A percentile compares a stretch with the other conserved stretches of the same genome.
Evolutionary conservation across 2,329 filamentous ascomycete genomes (phyloP).

Genomic region (Ascochyta rabiei): DNA sequence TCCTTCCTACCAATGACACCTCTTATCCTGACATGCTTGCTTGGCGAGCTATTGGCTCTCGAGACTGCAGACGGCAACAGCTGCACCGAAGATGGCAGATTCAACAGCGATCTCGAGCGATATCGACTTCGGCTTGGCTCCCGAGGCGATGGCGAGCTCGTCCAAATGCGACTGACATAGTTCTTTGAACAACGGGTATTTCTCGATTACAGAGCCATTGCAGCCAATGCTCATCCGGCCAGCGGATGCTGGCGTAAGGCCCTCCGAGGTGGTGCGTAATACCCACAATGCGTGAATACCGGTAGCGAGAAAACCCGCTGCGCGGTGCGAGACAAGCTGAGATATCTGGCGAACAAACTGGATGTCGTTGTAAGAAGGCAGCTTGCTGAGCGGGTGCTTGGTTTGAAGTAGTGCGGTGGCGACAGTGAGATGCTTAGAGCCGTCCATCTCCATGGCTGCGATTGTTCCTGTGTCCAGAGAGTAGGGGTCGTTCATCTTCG

Average conservation of each 20-base stretch:
- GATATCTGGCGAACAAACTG: constrained; percentile 61
- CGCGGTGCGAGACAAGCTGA: constrained; percentile 62
- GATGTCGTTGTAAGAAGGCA: constrained; percentile 57
- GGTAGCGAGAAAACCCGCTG: constrained; percentile 66
- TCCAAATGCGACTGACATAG: constrained; percentile 69
- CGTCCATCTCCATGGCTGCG: constrained; percentile 61
- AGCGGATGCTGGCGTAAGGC: constrained; percentile 41
- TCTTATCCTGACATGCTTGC: neutral
- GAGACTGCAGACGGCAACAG: constrained; percentile 63
- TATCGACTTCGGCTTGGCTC: constrained; percentile 54
- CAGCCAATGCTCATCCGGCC: constrained; percentile 66
- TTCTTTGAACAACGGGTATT: constrained; percentile 71
- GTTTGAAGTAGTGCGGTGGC: constrained; percentile 57
- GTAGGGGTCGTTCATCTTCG: constrained; percentile 62
- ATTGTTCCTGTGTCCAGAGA: constrained; percentile 65
- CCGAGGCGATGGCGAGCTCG: constrained; percentile 55
- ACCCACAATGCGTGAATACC: constrained; percentile 68
- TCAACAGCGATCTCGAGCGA: constrained; percentile 73
- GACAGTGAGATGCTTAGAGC: constrained; percentile 46
- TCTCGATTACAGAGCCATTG: constrained; percentile 80
- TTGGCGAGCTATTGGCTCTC: constrained; percentile 31
- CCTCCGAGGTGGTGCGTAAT: constrained; percentile 59
- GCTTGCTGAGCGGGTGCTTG: constrained; percentile 56
- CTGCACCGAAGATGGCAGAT: constrained; percentile 76
- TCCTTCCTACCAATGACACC: neutral